Conservation (phyloP, 208 protist species). For the Giardia muris region DNA sequence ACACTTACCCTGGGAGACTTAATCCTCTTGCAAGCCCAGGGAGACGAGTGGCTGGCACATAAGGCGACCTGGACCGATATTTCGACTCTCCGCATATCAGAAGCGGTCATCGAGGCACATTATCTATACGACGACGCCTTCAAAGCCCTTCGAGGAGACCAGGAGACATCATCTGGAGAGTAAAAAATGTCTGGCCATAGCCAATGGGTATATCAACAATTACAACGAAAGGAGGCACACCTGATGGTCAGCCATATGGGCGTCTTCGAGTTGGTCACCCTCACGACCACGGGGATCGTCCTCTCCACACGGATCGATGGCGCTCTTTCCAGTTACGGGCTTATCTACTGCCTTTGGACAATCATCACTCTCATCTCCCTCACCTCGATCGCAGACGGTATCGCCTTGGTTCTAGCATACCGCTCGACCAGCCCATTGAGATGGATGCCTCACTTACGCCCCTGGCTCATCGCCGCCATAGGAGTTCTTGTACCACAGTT, state of each 20-base stretch:
- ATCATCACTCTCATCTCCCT: background rate
- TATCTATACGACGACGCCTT: too few relatives aligned
- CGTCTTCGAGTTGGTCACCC: background rate
- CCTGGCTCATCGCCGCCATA: background rate
- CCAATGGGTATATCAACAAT: background rate
- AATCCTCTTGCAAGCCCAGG: too few relatives aligned
- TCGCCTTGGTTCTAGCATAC: background rate
- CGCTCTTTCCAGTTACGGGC: background rate
- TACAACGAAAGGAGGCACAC: background rate
- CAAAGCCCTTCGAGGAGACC: too few relatives aligned
- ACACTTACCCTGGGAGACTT: too few relatives aligned
- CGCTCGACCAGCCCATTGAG: background rate
- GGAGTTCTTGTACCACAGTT: background rate
- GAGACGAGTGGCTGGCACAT: too few relatives aligned
- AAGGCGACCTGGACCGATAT: too few relatives aligned
- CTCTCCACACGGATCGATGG: background rate
- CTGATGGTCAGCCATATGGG: background rate
- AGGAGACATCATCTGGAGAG: too few relatives aligned
- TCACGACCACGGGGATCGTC: background rate
- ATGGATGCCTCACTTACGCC: background rate
- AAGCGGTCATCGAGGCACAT: too few relatives aligned
- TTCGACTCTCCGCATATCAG: too few relatives aligned
- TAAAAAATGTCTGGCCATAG: too few relatives aligned
- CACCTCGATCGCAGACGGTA: background rate
- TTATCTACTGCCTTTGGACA: background rate